Conservation (phyloP, 2,329 filamentous ascomycete genomes). For the Xylariomycetidae sp. region DNA sequence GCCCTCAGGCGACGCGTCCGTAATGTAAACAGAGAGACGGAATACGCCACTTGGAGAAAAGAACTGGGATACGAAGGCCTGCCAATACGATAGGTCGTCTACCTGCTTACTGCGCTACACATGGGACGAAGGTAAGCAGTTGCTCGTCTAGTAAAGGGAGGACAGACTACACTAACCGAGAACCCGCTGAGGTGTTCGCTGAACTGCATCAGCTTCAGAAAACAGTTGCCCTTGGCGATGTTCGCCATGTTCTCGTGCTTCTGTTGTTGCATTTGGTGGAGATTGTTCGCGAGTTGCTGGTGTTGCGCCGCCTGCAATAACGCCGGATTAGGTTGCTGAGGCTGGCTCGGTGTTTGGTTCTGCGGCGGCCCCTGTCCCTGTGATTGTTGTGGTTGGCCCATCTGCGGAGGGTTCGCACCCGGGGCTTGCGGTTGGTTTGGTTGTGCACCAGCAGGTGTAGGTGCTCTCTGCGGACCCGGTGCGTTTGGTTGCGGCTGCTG, state of each 20-base stretch:
- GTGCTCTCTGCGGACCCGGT: constrained; percentile 23
- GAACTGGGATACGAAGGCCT: constrained; percentile 70
- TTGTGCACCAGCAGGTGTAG: constrained; percentile 20
- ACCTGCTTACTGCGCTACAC: constrained; percentile 52
- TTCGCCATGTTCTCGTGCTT: constrained; percentile 44
- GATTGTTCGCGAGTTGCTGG: constrained; percentile 14
- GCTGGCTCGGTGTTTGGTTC: constrained; percentile 21
- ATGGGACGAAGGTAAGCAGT: too few relatives aligned
- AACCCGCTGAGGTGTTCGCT: constrained; percentile 56
- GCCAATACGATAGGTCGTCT: constrained; percentile 72
- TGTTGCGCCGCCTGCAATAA: constrained; percentile 28
- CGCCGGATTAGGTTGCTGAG: constrained; percentile 26
- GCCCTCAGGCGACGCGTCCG: constrained; percentile 30
- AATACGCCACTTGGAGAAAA: constrained; percentile 75
- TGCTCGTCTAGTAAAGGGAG: neutral
- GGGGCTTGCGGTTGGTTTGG: constrained; percentile 34
- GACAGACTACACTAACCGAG: constrained; percentile 45
- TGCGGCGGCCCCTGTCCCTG: constrained; percentile 23
- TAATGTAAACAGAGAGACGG: constrained; percentile 60
- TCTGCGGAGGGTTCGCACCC: constrained; percentile 26
- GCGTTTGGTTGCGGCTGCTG: constrained; percentile 27
- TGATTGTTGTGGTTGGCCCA: constrained; percentile 25
- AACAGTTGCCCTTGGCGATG: constrained; percentile 49
- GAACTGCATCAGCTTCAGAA: constrained; percentile 57
- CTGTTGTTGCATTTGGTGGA: constrained; percentile 16